These are phyloP conservation scores for Diaporthe destruens DNA, from an alignment of 2,329 filamentous ascomycete genomes.

Conservation along the genomic window DNA sequence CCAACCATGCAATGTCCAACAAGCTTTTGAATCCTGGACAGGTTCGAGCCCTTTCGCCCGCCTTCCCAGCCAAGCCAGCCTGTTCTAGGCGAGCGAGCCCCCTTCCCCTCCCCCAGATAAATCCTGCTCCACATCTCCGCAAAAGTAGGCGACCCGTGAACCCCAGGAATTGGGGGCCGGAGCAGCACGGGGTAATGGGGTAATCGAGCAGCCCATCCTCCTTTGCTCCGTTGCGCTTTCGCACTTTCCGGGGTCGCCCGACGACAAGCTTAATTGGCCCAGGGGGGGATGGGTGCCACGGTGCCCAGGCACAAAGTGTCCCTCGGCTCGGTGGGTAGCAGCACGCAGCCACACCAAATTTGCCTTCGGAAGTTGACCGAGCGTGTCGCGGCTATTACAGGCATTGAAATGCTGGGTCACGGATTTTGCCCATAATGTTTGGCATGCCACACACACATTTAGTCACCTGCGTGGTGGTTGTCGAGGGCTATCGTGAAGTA, in stretches of 20 bases:
- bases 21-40: constrained; percentile 27
- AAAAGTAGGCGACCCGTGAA: constrained; percentile 16
- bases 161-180: constrained; percentile 30
- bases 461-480: constrained; percentile 4
- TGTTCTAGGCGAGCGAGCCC: background rate
- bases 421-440: constrained; percentile 25
- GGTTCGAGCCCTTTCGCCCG: constrained; percentile 19
- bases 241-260: constrained; percentile 31
- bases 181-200: background rate
- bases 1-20: background rate
- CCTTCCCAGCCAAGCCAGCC: background rate
- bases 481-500: constrained; percentile 19
- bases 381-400: constrained; percentile 22
- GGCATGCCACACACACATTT: background rate
- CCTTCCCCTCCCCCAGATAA: constrained; percentile 1
- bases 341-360: constrained; percentile 21
- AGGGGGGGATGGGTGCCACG: constrained; percentile 3
- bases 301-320: constrained; percentile 12
- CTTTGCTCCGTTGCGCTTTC: constrained; percentile 17
- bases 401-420: constrained; percentile 19
- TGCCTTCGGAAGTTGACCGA: constrained; percentile 25
- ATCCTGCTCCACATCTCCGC: constrained; percentile 29
- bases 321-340: constrained; percentile 23
- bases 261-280: constrained; percentile 19
- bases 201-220: background rate